These are phyloP conservation scores for Ophiostoma triangulosporum DNA, from an alignment of 2,329 filamentous ascomycete genomes.

Conservation along the genomic window DNA sequence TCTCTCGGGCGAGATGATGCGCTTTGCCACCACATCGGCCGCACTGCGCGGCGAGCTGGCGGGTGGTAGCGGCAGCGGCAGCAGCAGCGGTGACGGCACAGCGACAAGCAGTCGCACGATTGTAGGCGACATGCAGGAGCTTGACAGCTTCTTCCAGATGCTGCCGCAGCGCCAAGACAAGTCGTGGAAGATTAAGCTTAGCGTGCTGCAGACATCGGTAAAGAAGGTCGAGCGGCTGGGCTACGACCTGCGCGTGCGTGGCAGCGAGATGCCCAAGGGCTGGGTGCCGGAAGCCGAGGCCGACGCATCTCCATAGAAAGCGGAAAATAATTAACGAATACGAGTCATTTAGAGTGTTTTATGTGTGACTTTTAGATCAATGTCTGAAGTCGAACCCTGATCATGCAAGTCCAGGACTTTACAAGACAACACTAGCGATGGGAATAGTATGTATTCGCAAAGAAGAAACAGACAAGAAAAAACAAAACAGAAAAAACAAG, in stretches of 20 bases:
- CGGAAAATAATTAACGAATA: no score
- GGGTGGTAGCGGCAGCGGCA: constrained; percentile 22
- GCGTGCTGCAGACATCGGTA: constrained; percentile 76
- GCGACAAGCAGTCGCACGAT: constrained; percentile 38
- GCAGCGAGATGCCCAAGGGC: constrained; percentile 76
- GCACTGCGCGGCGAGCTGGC: constrained; percentile 53
- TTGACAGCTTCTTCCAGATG: constrained; percentile 65
- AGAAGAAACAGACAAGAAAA: not conserved
- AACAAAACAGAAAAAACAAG: not conserved
- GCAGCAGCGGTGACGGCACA: no score
- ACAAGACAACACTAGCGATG: no score
- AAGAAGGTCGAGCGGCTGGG: constrained; percentile 86
- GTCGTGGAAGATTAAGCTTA: constrained; percentile 63
- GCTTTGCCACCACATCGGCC: constrained; percentile 81
- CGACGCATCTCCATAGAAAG: not conserved
- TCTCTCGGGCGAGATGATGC: constrained; percentile 91
- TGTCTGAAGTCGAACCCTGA: no score
- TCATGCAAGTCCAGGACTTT: no score
- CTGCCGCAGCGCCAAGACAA: constrained; percentile 45
- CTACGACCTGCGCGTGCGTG: constrained; percentile 77
- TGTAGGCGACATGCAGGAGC: constrained; percentile 64
- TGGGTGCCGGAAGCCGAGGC: constrained; percentile 66
- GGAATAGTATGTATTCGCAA: no score
- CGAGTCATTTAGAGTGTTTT: no score
- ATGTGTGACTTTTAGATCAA: no score